A percentile compares a stretch with the other conserved stretches of the same genome.
Conservation (phyloP, 768 basidiomycete genomes). For the Leccinum truebloodii region DNA sequence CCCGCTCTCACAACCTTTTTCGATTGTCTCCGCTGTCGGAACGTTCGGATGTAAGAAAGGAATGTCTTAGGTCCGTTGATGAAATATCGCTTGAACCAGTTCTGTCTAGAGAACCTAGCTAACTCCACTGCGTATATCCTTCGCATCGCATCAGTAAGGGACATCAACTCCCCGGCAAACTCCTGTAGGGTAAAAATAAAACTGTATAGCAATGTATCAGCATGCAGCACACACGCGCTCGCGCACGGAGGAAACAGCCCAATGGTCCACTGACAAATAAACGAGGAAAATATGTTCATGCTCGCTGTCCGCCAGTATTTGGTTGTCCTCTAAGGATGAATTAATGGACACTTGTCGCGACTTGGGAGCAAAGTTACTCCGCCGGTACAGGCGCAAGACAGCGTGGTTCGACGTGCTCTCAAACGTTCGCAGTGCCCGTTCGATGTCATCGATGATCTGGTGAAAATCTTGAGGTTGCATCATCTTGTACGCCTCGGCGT, state of each 20-base stretch:
- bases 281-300: conserved; percentile 86
- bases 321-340: conserved; percentile 33
- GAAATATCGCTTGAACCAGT: conserved; percentile 44
- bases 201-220: conserved; percentile 43
- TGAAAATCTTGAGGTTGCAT: conserved; percentile 62
- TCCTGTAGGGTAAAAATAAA: conserved; percentile 97
- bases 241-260: neutral
- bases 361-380: conserved; percentile 39
- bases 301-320: conserved; percentile 47
- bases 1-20: conserved; percentile 21
- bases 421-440: conserved; percentile 68
- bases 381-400: conserved; percentile 70
- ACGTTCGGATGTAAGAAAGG: conserved; percentile 22
- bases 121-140: conserved; percentile 73
- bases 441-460: conserved; percentile 63
- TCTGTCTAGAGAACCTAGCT: conserved; percentile 35
- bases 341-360: conserved; percentile 13
- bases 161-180: conserved; percentile 81
- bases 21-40: conserved; percentile 14
- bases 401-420: conserved; percentile 86
- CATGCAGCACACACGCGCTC: neutral
- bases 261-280: conserved; percentile 72
- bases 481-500: conserved; percentile 32
- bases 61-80: conserved; percentile 24
- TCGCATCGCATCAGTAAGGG: conserved; percentile 81